These are phyloP conservation scores for Neofusicoccum kwambonambiense DNA, from an alignment of 2,329 filamentous ascomycete genomes.

Conservation along the genomic window DNA sequence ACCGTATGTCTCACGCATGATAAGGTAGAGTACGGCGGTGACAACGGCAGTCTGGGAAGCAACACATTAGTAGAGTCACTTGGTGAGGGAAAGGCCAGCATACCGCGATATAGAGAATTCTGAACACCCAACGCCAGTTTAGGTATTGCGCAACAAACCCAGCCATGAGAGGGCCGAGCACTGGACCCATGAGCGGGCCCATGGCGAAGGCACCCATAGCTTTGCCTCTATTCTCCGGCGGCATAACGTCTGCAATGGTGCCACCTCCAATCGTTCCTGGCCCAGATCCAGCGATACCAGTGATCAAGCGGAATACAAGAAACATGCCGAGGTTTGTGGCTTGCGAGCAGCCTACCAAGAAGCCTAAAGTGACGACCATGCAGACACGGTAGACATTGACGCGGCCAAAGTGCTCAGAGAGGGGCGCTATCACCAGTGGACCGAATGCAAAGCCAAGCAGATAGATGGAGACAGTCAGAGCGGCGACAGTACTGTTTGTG, in stretches of 20 bases:
- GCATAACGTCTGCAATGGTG: slow-evolving; percentile 52
- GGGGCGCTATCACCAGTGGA: slow-evolving; percentile 28
- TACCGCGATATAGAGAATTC: neutral
- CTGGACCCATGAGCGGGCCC: slow-evolving; percentile 52
- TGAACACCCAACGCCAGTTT: neutral
- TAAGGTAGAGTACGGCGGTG: neutral
- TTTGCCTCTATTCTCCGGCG: slow-evolving; percentile 46
- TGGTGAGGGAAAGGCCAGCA: neutral
- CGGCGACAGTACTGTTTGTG: slow-evolving; percentile 2
- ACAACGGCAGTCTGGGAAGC: neutral
- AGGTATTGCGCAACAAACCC: neutral
- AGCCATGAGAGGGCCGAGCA: slow-evolving; percentile 37
- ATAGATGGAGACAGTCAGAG: slow-evolving; percentile 28
- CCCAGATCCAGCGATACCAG: slow-evolving; percentile 25
- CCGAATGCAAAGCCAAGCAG: slow-evolving; percentile 29
- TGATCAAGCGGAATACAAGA: slow-evolving; percentile 29
- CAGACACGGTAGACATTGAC: slow-evolving; percentile 23
- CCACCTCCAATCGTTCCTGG: slow-evolving; percentile 49
- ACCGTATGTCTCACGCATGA: slow-evolving; percentile 56
- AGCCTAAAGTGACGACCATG: slow-evolving; percentile 21
- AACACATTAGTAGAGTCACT: neutral
- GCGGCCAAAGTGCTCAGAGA: slow-evolving; percentile 30
- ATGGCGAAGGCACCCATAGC: slow-evolving; percentile 50
- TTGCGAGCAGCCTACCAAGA: slow-evolving; percentile 29
- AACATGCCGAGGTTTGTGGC: slow-evolving; percentile 24